Percentiles rank a stretch among this genome's conserved stretches.
These are phyloP conservation scores for Inonotus hispidus DNA, from an alignment of 1,284 basidiomycete genomes.

Conservation along the genomic window DNA sequence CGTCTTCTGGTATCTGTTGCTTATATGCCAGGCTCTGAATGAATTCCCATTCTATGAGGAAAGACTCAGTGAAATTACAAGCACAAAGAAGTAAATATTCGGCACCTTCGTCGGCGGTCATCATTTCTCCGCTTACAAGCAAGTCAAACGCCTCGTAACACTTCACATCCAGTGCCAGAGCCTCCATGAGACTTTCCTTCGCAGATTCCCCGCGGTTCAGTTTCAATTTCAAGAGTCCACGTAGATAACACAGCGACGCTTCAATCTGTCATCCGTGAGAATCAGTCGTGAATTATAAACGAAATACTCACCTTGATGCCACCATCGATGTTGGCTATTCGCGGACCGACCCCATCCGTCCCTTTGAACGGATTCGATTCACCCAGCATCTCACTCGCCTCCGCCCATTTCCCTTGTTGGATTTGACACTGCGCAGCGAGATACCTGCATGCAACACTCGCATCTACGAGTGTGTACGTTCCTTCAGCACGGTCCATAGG, in stretches of 20 bases:
- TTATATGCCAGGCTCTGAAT: slow-evolving; percentile 80
- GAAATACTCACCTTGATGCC: slow-evolving; percentile 68
- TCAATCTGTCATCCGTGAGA: slow-evolving; percentile 57
- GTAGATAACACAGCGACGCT: slow-evolving; percentile 91
- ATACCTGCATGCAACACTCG: slow-evolving; percentile 89
- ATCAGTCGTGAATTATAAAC: neutral
- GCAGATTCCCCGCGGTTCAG: slow-evolving; percentile 86
- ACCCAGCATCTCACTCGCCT: slow-evolving; percentile 91
- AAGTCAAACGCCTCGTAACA: slow-evolving; percentile 96
- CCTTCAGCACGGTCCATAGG: slow-evolving; percentile 53
- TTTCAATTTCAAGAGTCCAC: slow-evolving; percentile 92
- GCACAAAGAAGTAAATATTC: slow-evolving; percentile 20
- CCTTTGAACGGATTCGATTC: slow-evolving; percentile 83
- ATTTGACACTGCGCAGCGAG: slow-evolving; percentile 94
- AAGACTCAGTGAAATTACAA: slow-evolving; percentile 4
- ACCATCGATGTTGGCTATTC: slow-evolving; percentile 71
- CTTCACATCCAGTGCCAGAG: slow-evolving; percentile 90
- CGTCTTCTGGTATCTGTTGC: slow-evolving; percentile 82
- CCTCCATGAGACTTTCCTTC: slow-evolving; percentile 92
- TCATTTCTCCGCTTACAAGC: slow-evolving; percentile 88
- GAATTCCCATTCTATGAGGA: slow-evolving; percentile 85
- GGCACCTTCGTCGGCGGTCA: slow-evolving; percentile 87
- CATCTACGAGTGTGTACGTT: slow-evolving; percentile 79
- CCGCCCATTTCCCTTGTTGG: slow-evolving; percentile 88
- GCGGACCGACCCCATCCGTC: slow-evolving; percentile 50